Base-by-base conservation (phyloP, 129 eudicot genomes). In the Chrysanthemum makinoi region DNA sequence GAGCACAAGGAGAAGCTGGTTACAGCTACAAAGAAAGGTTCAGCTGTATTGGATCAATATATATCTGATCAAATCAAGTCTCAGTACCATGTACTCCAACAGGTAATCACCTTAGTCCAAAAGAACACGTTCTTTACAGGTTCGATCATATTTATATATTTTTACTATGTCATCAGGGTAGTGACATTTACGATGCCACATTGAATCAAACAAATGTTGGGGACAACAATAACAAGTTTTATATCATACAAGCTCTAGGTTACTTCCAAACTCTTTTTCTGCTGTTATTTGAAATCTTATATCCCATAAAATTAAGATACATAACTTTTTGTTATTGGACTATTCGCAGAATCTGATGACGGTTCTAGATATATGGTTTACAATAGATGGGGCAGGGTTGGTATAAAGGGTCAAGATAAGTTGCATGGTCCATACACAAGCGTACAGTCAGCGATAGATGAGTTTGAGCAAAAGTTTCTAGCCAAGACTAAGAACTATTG, bases 321-420 rank as follows among this genome's bases (percentile, higher is more conserved):
- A 5, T 75, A 55, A 59, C 22, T 59, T 53, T 54, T 26, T 70
- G 1, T 11, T 44, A 53, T 20, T 12, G 13, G 43, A 77, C 24
- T 58, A 51, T 52, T 68, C 84, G 83, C 97, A 94, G 99, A 95
- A 68, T 80, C 88, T 43, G 99, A 95, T 78, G 91, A 78, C 59
- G 97, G 96, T 58, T 83, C 86, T 28, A 72, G 72, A 59, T 95
- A 68, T 85, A 82, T 90, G 93, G 89, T 95, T 63, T 95, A 87
- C 78, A 87, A 72, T 57, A 82, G 97, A 88, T 95, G 99, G 99
- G 99, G 99, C 28, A 87, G 97, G 86, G 99, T 95, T 76, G 99
- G 99, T 70, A 69, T 84, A 22, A 88, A 83, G 86, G 99, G 99
- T 81, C 97, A 90, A 78, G 88, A 84, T 72, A 95, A 95, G 77